These are phyloP conservation scores for Colletotrichum sp. DNA, from an alignment of 2,329 filamentous ascomycete genomes.

Conservation along the genomic window DNA sequence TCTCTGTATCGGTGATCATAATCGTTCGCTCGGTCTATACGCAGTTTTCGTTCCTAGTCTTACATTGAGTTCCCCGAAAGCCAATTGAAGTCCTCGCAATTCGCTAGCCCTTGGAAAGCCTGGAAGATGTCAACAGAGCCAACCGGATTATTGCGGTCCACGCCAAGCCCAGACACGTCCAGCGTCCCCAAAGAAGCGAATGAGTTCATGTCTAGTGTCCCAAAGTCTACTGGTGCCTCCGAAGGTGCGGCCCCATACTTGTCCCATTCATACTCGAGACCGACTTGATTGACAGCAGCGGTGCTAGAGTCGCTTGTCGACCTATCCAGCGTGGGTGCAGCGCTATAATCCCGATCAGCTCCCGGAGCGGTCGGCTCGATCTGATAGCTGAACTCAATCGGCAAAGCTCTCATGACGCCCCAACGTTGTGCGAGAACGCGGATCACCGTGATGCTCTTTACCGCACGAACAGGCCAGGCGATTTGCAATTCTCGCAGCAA, in stretches of 20 bases:
- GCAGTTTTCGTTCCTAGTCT: background rate
- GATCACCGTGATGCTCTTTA: constrained; percentile 7
- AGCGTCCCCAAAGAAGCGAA: background rate
- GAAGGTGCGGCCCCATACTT: background rate
- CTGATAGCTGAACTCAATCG: background rate
- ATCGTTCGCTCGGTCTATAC: background rate
- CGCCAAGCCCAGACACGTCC: background rate
- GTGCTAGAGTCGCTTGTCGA: background rate
- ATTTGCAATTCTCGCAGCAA: constrained; percentile 1
- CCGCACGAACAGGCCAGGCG: background rate
- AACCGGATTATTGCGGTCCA: background rate
- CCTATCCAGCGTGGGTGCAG: background rate
- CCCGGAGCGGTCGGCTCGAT: background rate
- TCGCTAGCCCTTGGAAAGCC: background rate
- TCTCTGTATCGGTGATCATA: background rate
- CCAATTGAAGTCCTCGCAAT: constrained; percentile 12
- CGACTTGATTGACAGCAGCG: background rate
- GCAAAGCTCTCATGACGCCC: constrained; percentile 13
- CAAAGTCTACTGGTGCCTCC: background rate
- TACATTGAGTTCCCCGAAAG: background rate
- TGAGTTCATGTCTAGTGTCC: background rate
- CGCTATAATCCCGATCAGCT: background rate
- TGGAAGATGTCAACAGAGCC: background rate
- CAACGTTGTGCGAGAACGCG: constrained; percentile 5
- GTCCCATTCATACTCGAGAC: constrained; percentile 11